phyloP scores from a whole-genome alignment of 1,284 basidiomycete genomes.

The Coniferiporia weirii region DNA sequence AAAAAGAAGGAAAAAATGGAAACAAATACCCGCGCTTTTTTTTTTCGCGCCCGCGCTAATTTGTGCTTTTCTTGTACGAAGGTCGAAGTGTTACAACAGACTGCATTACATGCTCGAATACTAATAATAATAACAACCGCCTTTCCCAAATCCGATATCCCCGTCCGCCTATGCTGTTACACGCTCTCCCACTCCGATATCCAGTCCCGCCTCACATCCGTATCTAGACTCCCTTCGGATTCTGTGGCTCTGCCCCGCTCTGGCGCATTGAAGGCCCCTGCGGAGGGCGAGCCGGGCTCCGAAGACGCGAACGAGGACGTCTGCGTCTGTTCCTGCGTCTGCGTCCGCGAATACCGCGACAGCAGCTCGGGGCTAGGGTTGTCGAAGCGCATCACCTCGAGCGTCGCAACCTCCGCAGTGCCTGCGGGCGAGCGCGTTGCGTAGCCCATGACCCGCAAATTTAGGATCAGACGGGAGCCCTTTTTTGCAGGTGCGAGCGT shows the following conservation, averaged over 20 bases:
- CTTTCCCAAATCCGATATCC: neutral
- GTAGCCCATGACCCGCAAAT: neutral
- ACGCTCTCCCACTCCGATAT: neutral
- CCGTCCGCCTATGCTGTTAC: neutral
- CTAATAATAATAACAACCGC: no score
- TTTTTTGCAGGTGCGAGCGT: neutral
- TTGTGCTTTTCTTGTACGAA: no score
- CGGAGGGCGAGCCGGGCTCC: neutral
- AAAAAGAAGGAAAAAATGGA: no score
- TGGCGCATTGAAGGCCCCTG: no score
- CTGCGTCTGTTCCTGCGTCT: neutral
- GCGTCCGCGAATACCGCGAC: neutral
- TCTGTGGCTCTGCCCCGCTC: neutral
- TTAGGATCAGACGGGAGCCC: constrained; percentile 8
- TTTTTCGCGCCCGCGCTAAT: no score
- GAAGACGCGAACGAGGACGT: neutral
- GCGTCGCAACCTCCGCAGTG: neutral
- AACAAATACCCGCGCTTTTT: no score
- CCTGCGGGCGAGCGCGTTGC: neutral
- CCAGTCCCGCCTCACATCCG: neutral
- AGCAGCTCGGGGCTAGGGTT: neutral
- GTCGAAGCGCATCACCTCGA: constrained; percentile 5
- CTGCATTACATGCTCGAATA: no score
- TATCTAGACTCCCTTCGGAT: neutral
- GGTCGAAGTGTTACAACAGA: no score